Evolutionary conservation across 371 early-diverging fungal genomes (phyloP).

Genomic region (Caulochytrium protostelioides): DNA sequence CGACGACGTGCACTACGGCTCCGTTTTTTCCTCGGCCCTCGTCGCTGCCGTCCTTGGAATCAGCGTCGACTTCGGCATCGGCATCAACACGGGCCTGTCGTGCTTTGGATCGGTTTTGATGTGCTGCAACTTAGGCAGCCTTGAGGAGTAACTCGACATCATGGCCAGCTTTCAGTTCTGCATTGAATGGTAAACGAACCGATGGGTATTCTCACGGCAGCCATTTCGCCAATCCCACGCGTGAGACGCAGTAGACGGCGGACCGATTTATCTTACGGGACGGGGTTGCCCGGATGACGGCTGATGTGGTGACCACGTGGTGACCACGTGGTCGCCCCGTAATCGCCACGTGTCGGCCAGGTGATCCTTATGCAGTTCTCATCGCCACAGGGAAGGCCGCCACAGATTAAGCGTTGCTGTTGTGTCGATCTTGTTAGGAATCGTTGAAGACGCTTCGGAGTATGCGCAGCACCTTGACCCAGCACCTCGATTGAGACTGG

Average conservation of each 20-base stretch:
- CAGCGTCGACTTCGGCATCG: too few relatives aligned
- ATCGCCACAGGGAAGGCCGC: background rate
- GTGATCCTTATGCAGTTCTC: slow-evolving; percentile 6
- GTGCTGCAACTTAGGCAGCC: too few relatives aligned
- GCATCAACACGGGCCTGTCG: too few relatives aligned
- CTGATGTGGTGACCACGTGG: background rate
- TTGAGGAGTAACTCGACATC: too few relatives aligned
- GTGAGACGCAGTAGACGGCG: background rate
- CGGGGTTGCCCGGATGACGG: background rate
- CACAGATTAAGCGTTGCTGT: background rate
- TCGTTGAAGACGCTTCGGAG: background rate
- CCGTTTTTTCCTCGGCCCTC: too few relatives aligned
- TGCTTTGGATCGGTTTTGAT: too few relatives aligned
- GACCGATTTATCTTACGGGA: background rate
- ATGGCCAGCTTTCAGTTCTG: slow-evolving; percentile 57
- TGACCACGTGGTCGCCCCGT: slow-evolving; percentile 1
- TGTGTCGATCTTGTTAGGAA: background rate
- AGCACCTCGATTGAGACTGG: background rate
- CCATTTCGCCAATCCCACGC: background rate
- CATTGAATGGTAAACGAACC: slow-evolving; percentile 33
- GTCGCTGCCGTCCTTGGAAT: too few relatives aligned
- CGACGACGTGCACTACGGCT: too few relatives aligned
- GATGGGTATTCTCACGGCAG: background rate
- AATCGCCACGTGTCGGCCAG: background rate
- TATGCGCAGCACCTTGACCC: background rate